Percentiles rank a stretch among this genome's conserved stretches.
These are phyloP conservation scores for Pythium vanterpoolii DNA, from an alignment of 352 stramenopile species.

Conservation along the genomic window DNA sequence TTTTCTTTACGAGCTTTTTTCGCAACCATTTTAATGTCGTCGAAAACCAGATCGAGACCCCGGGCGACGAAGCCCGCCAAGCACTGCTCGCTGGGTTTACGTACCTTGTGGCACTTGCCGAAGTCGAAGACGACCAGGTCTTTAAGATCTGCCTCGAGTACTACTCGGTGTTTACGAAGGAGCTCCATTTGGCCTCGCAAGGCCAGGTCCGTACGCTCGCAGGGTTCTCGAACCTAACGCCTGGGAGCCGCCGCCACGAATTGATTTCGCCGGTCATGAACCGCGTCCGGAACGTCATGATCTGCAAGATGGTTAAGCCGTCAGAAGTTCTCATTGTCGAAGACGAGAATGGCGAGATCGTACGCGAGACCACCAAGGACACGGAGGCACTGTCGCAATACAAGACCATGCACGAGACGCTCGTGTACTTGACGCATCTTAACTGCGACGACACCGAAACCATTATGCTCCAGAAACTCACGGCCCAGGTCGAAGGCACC, in stretches of 20 bases:
- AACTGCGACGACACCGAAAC: slow-evolving; percentile 99
- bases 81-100: slow-evolving; percentile 92
- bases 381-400: slow-evolving; percentile 99
- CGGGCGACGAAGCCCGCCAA: slow-evolving; percentile 86
- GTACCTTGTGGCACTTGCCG: slow-evolving; percentile 90
- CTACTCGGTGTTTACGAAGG: slow-evolving; percentile 95
- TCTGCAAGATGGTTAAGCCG: slow-evolving; percentile 99
- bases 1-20: slow-evolving; percentile 97
- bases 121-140: slow-evolving; percentile 93
- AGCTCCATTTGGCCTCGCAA: slow-evolving; percentile 94
- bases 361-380: slow-evolving; percentile 98
- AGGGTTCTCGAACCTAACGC: slow-evolving; percentile 44
- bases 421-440: slow-evolving; percentile 99
- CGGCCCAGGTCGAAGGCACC: slow-evolving; percentile 84
- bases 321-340: slow-evolving; percentile 99
- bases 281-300: slow-evolving; percentile 96
- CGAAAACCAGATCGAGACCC: slow-evolving; percentile 78
- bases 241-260: slow-evolving; percentile 46
- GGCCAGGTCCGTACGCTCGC: slow-evolving; percentile 67
- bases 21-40: slow-evolving; percentile 94
- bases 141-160: slow-evolving; percentile 99
- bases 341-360: slow-evolving; percentile 97
- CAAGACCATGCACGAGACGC: slow-evolving; percentile 99
- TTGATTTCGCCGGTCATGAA: slow-evolving; percentile 90
- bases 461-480: slow-evolving; percentile 99